Evolutionary conservation across 2,329 filamentous ascomycete species (phyloP).

Genomic region (Aspergillus sp.): DNA sequence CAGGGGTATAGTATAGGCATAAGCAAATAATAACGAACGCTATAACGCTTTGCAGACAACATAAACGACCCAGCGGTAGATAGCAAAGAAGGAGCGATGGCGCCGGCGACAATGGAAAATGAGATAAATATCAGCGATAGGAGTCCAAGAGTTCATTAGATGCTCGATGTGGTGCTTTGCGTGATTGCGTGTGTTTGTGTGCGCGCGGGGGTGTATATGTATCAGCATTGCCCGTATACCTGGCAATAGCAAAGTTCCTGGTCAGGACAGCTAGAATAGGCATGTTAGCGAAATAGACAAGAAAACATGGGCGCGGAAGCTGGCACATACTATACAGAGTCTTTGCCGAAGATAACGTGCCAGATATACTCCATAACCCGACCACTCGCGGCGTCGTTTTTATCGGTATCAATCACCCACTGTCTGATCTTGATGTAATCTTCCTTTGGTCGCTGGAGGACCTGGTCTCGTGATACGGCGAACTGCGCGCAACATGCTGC

Average conservation of each 20-base stretch:
- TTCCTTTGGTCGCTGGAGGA: constrained; percentile 49
- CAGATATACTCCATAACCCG: constrained; percentile 65
- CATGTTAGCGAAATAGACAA: constrained; percentile 13
- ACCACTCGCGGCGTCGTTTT: constrained; percentile 57
- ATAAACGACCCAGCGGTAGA: not conserved
- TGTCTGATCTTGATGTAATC: constrained; percentile 59
- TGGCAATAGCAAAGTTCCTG: constrained; percentile 38
- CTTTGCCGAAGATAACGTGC: constrained; percentile 57
- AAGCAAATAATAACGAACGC: not conserved
- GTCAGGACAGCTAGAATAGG: constrained; percentile 30
- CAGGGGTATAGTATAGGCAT: not conserved
- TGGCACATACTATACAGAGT: constrained; percentile 41
- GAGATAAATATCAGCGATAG: too few species aligned
- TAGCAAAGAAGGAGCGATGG: not conserved
- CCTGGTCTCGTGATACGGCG: constrained; percentile 56
- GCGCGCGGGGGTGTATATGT: too few species aligned
- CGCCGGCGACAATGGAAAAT: not conserved
- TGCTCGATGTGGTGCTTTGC: too few species aligned
- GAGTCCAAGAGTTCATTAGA: too few species aligned
- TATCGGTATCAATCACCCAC: constrained; percentile 59
- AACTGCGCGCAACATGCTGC: constrained; percentile 68
- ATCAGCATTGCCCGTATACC: constrained; percentile 36
- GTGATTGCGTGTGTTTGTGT: too few species aligned
- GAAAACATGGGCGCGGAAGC: not conserved
- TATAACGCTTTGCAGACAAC: not conserved